Base-by-base conservation (phyloP, 2,329 filamentous ascomycete species). In the Fusarium globosum region DNA sequence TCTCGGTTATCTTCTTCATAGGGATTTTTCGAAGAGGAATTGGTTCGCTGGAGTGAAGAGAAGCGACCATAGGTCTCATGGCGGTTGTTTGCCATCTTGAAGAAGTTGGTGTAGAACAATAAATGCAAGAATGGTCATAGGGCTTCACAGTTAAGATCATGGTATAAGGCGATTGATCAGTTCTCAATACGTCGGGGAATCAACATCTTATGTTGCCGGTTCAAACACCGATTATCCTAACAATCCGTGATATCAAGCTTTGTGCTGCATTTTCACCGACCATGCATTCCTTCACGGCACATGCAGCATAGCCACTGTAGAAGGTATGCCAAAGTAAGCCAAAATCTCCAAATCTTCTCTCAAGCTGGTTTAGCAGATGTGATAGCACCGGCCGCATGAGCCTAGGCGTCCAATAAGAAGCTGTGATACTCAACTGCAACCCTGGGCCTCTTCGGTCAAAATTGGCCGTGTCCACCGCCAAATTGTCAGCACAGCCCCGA, bases 201-300 rank as follows among this genome's bases (percentile, higher is more conserved):
- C 18, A 5, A 15, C 12, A 23, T 33, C 15, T 15, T 42, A 55
- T 42, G 8, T 15, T 15, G 1, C 2, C 2, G 0, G 0, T 2
- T 3, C 15, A 42, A 18, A 41, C 0, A 1, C 21, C 36, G 15
- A 28, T 55, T 6, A 14, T 42, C 26, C 10, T 7, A 6, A 7
- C 1, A 30, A 12, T 35, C 8, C 2, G 3, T 5, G 38, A 42
- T 55, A 7, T 30, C 42, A 18, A 26, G 7, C 18, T 13, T 6
- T 2, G 1, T 55, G 1, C 20, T 53, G 14, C 33, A 26, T 26
- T 18, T 14, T 53, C 18, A 38, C 20, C 20, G 23, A 30, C 26
- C 2, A 23, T 33, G 6, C 26, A 30, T 56, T 56, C 26, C 51
- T 39, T 43, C 36, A 33, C 15, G 16, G 36, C 21, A 21, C 9